Evolutionary conservation across 2,329 filamentous ascomycete genomes (phyloP).

Genomic region (Penicillium sp.): DNA sequence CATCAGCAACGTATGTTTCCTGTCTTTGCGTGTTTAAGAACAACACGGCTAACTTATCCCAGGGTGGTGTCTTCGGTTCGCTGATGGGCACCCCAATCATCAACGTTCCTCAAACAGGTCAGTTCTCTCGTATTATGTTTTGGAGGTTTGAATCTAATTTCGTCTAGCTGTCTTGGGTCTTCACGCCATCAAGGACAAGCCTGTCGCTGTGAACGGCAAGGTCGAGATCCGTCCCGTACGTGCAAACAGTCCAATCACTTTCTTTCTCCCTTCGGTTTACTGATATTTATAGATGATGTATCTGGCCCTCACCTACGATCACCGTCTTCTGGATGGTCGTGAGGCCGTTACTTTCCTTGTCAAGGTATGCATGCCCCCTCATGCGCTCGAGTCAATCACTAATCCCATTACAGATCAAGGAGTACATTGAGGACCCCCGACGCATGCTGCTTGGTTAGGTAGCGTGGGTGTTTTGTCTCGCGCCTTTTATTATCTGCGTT

Average conservation of each 20-base stretch:
- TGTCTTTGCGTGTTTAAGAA: neutral
- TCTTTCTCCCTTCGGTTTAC: neutral
- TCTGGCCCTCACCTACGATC: constrained; percentile 92
- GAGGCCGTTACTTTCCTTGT: constrained; percentile 94
- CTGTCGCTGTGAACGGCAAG: constrained; percentile 84
- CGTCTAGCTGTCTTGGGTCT: constrained; percentile 66
- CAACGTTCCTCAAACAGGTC: constrained; percentile 80
- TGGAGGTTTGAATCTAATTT: neutral
- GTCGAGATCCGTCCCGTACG: constrained; percentile 74
- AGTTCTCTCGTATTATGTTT: constrained; percentile 9
- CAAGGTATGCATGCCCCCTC: constrained; percentile 48
- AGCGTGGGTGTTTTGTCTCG: neutral
- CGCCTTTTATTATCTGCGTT: constrained; percentile 10
- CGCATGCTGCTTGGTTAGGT: constrained; percentile 65
- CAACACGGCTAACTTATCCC: constrained; percentile 10
- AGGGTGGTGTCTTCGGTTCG: constrained; percentile 87
- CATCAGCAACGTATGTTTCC: constrained; percentile 65
- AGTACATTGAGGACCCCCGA: constrained; percentile 90
- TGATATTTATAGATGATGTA: constrained; percentile 72
- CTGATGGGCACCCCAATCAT: constrained; percentile 98
- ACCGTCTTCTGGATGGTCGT: constrained; percentile 85
- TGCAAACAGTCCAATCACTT: constrained; percentile 5
- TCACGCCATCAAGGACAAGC: constrained; percentile 91
- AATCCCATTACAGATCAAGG: constrained; percentile 56
- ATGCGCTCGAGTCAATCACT: constrained; percentile 6